Evolutionary conservation across 306 rosid species (phyloP).

Genomic region (Leucaena leucocephala): DNA sequence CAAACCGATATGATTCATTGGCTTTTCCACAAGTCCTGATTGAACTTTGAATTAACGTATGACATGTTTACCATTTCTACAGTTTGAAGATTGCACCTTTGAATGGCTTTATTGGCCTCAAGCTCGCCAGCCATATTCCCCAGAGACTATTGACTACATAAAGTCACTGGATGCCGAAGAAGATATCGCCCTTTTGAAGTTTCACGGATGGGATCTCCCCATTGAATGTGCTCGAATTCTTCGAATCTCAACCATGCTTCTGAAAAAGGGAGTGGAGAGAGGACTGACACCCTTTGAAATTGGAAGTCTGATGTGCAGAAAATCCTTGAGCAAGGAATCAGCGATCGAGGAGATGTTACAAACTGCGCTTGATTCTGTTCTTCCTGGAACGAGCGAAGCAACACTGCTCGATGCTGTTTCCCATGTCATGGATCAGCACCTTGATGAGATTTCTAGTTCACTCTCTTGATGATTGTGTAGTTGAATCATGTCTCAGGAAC

Average conservation of each 20-base stretch:
- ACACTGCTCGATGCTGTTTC: conserved; percentile 77
- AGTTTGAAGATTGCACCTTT: conserved; percentile 96
- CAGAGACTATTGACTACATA: conserved; percentile 68
- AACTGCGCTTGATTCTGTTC: conserved; percentile 68
- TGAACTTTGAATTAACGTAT: conserved; percentile 3
- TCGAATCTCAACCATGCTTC: conserved; percentile 87
- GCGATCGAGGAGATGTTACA: conserved; percentile 79
- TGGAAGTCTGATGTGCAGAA: conserved; percentile 81
- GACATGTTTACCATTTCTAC: conserved; percentile 36
- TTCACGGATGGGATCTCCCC: conserved; percentile 83
- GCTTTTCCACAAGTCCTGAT: too few species aligned
- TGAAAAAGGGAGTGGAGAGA: conserved; percentile 86
- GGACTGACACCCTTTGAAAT: conserved; percentile 78
- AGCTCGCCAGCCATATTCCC: conserved; percentile 71
- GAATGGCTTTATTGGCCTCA: conserved; percentile 99
- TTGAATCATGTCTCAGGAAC: conserved; percentile 22
- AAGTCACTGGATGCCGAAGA: conserved; percentile 78
- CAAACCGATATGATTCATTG: not conserved
- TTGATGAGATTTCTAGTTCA: conserved; percentile 54
- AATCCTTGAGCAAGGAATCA: conserved; percentile 72
- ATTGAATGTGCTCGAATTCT: conserved; percentile 80
- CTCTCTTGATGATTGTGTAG: conserved; percentile 34
- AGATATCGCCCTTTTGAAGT: conserved; percentile 80
- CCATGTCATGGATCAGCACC: conserved; percentile 69
- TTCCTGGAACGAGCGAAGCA: conserved; percentile 80